Evolutionary conservation across 495 filamentous ascomycete species (phyloP), one percentile per base, ranked within the genome.

Genomic region (Penicillium pancosmium): DNA sequence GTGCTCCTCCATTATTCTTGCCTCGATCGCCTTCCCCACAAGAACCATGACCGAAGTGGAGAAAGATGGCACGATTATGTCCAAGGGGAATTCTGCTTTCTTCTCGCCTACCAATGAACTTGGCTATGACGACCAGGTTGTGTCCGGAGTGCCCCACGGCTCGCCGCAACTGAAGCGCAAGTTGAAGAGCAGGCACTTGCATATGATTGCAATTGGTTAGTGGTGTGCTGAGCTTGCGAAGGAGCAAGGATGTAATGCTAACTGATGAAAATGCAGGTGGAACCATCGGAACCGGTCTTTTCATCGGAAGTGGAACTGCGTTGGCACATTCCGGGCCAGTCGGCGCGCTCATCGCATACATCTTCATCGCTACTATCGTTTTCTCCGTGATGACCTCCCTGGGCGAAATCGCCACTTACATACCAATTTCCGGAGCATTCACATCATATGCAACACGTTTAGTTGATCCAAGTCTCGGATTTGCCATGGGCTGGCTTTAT

Each of bases 401-500:
- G 15, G 86, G 87, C 18, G 88, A 91, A 70, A 88, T 91, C 84
- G 82, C 86, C 19, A 86, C 88, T 31, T 91, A 82, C 60, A 82
- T 91, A 13, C 89, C 89, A 9, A 81, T 90, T 12, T 80, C 87
- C 8, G 88, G 89, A 44, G 82, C 86, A 21, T 88, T 90, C 62
- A 86, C 87, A 16, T 78, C 87, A 33, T 91, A 88, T 68, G 86
- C 85, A 41, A 80, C 85, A 40, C 80, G 87, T 36, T 88, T 88
- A 54, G 80, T 87, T 56, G 86, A 90, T 62, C 78, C 81, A 27
- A 84, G 85, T 57, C 72, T 91, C 48, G 88, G 88, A 44, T 91
- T 91, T 61, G 84, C 88, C 15, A 83, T 91, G 62, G 88, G 87
- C 12, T 91, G 88, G 87, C 90, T 89, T 60, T 86, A 82, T 61